Base-by-base conservation (phyloP, 441 rosid genomes). In the Mallotus japonicus region DNA sequence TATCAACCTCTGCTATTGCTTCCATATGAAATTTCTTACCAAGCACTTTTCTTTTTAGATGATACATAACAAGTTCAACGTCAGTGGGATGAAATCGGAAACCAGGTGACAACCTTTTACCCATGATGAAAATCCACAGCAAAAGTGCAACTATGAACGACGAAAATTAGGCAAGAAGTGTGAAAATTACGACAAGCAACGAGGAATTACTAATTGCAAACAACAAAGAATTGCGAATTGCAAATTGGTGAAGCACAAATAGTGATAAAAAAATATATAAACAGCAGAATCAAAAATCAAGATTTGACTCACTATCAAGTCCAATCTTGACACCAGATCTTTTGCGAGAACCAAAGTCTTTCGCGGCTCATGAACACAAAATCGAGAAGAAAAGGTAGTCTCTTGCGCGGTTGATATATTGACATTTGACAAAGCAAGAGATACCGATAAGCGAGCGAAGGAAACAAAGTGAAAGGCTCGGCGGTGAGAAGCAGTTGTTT, bases 41-140 rank as follows among this genome's bases (percentile, higher is more conserved):
- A 82, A 85, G 2, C 20, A 92, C 83, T 65, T 89, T 92, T 65
- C 83, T 87, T 85, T 83, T 89, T 69, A 95, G 74, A 64, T 90
- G 88, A 67, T 85, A 92, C 50, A 56, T 85, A 24, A 92, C 77
- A 19, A 91, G 82, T 68, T 95, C 97, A 1, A 71, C 88, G 78
- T 92, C 94, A 70, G 89, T 90, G 0, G 99, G 99, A 62, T 89
- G 91, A 69, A 95, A 95, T 19, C 97, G 87, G 74, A 90, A 82
- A 13, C 99, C 99, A 17, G 97, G 97, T 62, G 83, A 66, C 40
- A 85, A 77, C 0, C 49, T 75, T 40, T 67, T 85, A 60, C 69
- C 87, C 83, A 89, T 83, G 1, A 32, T 19, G 60, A 68, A 64
- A 58, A 14, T 6, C 54, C 32, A 28, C 32, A 28, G 32, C 32